Evolutionary conservation across 805 yeast genomes (phyloP).

Genomic region (Dipodascus geniculatus): DNA sequence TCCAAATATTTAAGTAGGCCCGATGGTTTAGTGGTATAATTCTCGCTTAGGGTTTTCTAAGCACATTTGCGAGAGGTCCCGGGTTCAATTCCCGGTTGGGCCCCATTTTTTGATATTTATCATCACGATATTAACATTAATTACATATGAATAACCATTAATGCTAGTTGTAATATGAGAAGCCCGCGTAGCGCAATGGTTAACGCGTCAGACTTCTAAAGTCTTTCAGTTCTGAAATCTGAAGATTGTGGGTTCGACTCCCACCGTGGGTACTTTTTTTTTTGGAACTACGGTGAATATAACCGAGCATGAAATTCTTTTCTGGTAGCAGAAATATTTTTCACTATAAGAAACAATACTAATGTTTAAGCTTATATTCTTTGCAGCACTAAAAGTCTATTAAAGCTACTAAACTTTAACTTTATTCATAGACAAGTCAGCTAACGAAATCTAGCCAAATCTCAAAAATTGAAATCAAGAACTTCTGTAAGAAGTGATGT

Average conservation of each 20-base stretch:
- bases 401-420: too few relatives aligned
- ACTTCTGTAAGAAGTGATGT: too few relatives aligned
- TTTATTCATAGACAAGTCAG: too few relatives aligned
- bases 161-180: neutral
- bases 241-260: slow-evolving; percentile 32
- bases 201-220: slow-evolving; percentile 31
- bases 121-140: too few relatives aligned
- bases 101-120: slow-evolving; percentile 1
- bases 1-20: neutral
- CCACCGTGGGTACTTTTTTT: slow-evolving; percentile 26
- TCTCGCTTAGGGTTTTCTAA: slow-evolving; percentile 2
- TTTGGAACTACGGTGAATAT: too few relatives aligned
- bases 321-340: too few relatives aligned
- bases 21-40: slow-evolving; percentile 2
- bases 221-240: slow-evolving; percentile 15
- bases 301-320: too few relatives aligned
- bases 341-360: too few relatives aligned
- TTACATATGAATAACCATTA: neutral
- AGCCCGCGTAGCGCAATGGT: slow-evolving; percentile 32
- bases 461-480: too few relatives aligned
- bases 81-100: slow-evolving; percentile 2
- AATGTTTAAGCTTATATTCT: too few relatives aligned
- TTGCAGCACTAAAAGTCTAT: too few relatives aligned
- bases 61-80: slow-evolving; percentile 2
- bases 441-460: too few relatives aligned